A percentile compares a stretch with the other conserved stretches of the same genome.
phyloP scores from a whole-genome alignment of 1,284 basidiomycete species.

The Ustilago nuda region DNA sequence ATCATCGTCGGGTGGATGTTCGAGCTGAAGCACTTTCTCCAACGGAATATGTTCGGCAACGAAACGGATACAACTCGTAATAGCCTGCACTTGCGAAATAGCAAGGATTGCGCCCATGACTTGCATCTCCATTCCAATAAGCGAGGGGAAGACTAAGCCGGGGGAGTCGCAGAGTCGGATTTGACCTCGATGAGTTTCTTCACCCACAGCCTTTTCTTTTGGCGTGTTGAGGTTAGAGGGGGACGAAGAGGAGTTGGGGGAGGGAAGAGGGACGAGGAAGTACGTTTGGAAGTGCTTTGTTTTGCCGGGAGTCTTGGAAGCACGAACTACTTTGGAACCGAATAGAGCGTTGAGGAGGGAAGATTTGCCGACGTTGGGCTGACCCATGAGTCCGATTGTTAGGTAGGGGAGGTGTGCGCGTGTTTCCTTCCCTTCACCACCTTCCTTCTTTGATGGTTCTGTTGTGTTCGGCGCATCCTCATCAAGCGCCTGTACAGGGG shows the following conservation, averaged over 20 bases:
- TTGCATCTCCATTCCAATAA: slow-evolving; percentile 70
- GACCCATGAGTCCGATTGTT: slow-evolving; percentile 71
- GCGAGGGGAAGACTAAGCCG: slow-evolving; percentile 76
- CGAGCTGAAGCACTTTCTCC: slow-evolving; percentile 78
- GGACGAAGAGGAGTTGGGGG: slow-evolving; percentile 78
- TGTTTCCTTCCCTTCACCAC: slow-evolving; percentile 10
- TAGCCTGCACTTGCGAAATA: slow-evolving; percentile 81
- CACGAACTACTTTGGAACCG: slow-evolving; percentile 81
- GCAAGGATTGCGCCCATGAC: slow-evolving; percentile 84
- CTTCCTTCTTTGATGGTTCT: background rate
- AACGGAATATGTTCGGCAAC: slow-evolving; percentile 80
- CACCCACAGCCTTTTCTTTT: slow-evolving; percentile 43
- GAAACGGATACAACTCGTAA: slow-evolving; percentile 80
- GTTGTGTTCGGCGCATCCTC: background rate
- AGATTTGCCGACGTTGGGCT: slow-evolving; percentile 94
- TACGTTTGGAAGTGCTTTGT: slow-evolving; percentile 92
- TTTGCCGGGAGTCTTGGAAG: slow-evolving; percentile 91
- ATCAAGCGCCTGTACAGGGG: background rate
- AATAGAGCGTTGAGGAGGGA: slow-evolving; percentile 90
- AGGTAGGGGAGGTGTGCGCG: slow-evolving; percentile 46
- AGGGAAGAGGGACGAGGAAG: slow-evolving; percentile 84
- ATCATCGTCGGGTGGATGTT: slow-evolving; percentile 58
- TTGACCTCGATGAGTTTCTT: slow-evolving; percentile 36
- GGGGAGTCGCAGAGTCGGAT: slow-evolving; percentile 55
- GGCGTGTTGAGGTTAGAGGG: slow-evolving; percentile 69